Conservation (phyloP, 805 yeast species). For the Ogataea salicorniae region DNA sequence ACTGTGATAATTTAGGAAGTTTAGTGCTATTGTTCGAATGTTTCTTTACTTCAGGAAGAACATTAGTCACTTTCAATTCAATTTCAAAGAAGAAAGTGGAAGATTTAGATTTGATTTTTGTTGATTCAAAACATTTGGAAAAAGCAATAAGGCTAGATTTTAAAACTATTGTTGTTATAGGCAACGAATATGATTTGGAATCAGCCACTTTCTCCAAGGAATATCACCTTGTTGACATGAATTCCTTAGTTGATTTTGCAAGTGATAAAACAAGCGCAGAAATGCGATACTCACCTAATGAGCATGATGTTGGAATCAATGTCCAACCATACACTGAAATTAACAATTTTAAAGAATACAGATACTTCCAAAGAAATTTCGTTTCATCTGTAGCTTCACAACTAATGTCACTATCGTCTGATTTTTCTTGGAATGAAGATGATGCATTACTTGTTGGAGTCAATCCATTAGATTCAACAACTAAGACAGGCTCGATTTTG, state of each 20-base stretch:
- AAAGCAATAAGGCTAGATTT: constrained; percentile 7
- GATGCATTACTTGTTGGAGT: constrained; percentile 23
- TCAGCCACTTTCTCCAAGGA: constrained; percentile 22
- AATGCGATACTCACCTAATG: constrained; percentile 16
- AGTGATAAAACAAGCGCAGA: constrained; percentile 4
- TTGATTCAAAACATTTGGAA: constrained; percentile 10
- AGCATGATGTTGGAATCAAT: constrained; percentile 21
- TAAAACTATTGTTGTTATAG: constrained; percentile 28
- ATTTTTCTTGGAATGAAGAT: constrained; percentile 21
- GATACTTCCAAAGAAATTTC: constrained; percentile 30
- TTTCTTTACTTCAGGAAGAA: constrained; percentile 33
- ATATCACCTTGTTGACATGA: constrained; percentile 28
- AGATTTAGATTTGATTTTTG: constrained; percentile 32
- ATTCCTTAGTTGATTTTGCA: constrained; percentile 10
- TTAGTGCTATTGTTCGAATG: constrained; percentile 22
- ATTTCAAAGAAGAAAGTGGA: constrained; percentile 33
- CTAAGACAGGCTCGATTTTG: constrained; percentile 26
- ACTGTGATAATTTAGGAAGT: constrained; percentile 15
- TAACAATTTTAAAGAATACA: constrained; percentile 18
- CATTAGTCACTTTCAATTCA: constrained; percentile 40
- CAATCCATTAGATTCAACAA: constrained; percentile 6
- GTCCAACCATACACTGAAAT: constrained; percentile 26
- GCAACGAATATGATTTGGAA: constrained; percentile 8
- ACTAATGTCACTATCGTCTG: constrained; percentile 28
- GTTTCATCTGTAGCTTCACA: constrained; percentile 33